A percentile compares a stretch with the other conserved stretches of the same genome.
Evolutionary conservation across 495 filamentous ascomycete species (phyloP).

Genomic region (Aspergillus campestris): DNA sequence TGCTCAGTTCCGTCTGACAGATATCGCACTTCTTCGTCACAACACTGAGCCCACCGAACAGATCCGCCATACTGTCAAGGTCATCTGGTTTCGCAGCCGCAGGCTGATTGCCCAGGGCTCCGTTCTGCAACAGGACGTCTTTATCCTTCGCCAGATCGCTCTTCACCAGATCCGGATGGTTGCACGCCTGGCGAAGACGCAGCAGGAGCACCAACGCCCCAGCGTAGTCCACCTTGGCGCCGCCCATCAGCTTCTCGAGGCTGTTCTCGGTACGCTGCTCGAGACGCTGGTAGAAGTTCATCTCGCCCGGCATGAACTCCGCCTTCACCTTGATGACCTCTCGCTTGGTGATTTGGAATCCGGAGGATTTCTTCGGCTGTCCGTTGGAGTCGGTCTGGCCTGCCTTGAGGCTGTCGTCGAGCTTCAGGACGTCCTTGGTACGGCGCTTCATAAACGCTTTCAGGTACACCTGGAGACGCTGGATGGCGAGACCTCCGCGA

Average conservation of each 20-base stretch:
- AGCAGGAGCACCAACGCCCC: slow-evolving; percentile 81
- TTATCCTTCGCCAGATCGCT: slow-evolving; percentile 78
- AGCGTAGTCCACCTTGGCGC: slow-evolving; percentile 63
- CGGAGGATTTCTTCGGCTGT: slow-evolving; percentile 42
- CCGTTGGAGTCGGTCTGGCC: slow-evolving; percentile 45
- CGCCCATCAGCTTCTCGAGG: slow-evolving; percentile 80
- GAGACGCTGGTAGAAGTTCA: slow-evolving; percentile 74
- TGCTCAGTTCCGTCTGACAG: slow-evolving; percentile 64
- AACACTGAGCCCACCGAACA: slow-evolving; percentile 77
- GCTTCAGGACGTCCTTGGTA: slow-evolving; percentile 88
- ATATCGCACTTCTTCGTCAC: slow-evolving; percentile 80
- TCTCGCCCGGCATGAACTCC: slow-evolving; percentile 71
- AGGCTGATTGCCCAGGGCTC: slow-evolving; percentile 31
- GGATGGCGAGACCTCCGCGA: slow-evolving; percentile 79
- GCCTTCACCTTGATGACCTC: slow-evolving; percentile 74
- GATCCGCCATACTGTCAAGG: slow-evolving; percentile 74
- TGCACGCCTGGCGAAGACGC: slow-evolving; percentile 84
- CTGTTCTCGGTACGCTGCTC: slow-evolving; percentile 77
- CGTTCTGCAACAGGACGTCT: slow-evolving; percentile 66
- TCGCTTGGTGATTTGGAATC: slow-evolving; percentile 80
- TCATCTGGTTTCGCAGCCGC: slow-evolving; percentile 47
- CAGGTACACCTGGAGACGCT: slow-evolving; percentile 72
- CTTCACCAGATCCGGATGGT: slow-evolving; percentile 81
- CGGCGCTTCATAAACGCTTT: slow-evolving; percentile 93
- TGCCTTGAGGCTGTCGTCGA: slow-evolving; percentile 65